Conservation (phyloP, 2,329 filamentous ascomycete genomes). For the Beauveria sp. region DNA sequence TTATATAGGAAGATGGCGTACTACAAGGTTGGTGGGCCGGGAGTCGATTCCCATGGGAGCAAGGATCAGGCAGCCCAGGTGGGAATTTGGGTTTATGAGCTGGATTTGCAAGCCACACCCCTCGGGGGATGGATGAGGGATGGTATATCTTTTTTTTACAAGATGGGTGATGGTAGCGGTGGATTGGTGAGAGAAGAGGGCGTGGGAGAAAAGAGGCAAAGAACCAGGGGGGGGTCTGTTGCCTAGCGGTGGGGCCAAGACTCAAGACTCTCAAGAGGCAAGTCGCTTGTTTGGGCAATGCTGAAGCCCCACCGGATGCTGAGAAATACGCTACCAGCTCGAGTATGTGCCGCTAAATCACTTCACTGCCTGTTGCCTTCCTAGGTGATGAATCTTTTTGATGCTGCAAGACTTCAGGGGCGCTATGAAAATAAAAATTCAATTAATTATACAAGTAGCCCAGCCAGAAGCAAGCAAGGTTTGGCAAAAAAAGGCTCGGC, state of each 20-base stretch:
- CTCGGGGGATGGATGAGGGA: neutral
- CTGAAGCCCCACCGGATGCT: neutral
- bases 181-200: neutral
- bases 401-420: neutral
- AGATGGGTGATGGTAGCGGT: neutral
- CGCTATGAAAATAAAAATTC: no score
- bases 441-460: no score
- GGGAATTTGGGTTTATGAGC: neutral
- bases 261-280: neutral
- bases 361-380: no score
- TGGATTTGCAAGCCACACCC: neutral
- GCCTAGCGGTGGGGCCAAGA: constrained; percentile 21
- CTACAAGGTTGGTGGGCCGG: constrained; percentile 5
- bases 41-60: neutral
- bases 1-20: constrained; percentile 6
- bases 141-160: neutral
- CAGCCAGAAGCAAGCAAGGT: neutral
- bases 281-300: neutral
- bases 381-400: neutral
- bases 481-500: neutral
- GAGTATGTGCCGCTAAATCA: no score
- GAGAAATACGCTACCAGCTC: constrained; percentile 3
- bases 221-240: constrained; percentile 20
- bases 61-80: neutral
- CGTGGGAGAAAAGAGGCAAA: neutral